Conservation (phyloP, 2,329 filamentous ascomycete genomes). For the Fusarium dimerum region DNA sequence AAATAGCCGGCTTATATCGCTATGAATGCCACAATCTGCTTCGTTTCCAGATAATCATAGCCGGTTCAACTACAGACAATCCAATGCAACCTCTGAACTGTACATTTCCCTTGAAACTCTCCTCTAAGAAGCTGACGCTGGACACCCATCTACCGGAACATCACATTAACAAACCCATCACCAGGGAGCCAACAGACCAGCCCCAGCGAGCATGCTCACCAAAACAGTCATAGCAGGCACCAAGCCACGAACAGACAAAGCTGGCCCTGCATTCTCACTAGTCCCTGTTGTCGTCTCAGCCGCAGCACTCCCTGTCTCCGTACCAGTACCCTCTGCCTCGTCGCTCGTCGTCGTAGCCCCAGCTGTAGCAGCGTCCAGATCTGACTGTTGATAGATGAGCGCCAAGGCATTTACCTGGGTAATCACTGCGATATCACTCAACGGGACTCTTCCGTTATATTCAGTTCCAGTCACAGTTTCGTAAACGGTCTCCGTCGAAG, state of each 20-base stretch:
- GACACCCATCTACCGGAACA: too few species aligned
- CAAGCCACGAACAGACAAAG: not conserved
- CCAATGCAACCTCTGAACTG: too few species aligned
- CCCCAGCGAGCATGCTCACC: conserved; percentile 9
- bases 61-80: too few species aligned
- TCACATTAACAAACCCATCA: too few species aligned
- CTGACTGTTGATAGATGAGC: conserved; percentile 16
- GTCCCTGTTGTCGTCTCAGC: not conserved
- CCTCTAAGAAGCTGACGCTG: too few species aligned
- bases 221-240: not conserved
- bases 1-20: too few species aligned
- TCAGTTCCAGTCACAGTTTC: not conserved
- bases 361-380: conserved; percentile 1
- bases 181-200: conserved; percentile 7
- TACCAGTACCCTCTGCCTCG: not conserved
- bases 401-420: conserved; percentile 8
- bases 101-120: too few species aligned
- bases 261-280: not conserved
- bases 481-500: not conserved
- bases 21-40: too few species aligned
- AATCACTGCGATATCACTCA: not conserved
- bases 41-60: too few species aligned
- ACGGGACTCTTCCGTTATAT: not conserved
- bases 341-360: not conserved
- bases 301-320: too few species aligned